These are phyloP conservation scores for Sherardia arvensis DNA, from an alignment of 257 asterid genomes.

Conservation along the genomic window DNA sequence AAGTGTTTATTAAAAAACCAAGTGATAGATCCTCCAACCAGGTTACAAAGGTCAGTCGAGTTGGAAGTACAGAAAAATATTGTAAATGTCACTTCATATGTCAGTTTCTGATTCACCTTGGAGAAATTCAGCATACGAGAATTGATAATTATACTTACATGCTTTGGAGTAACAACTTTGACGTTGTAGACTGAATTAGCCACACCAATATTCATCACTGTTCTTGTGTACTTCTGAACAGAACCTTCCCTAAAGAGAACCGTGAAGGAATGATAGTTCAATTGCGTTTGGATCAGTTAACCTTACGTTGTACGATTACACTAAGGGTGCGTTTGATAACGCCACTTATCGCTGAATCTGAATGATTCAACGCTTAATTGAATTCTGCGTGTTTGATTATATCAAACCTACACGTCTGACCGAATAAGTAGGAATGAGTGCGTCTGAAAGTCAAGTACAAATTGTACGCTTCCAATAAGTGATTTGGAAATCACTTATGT, in stretches of 20 bases:
- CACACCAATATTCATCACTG: slow-evolving; percentile 8
- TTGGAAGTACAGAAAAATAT: background rate
- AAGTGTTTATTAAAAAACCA: background rate
- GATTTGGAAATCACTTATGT: too few species aligned
- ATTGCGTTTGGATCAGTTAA: background rate
- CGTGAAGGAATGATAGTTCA: slow-evolving; percentile 12
- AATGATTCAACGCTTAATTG: too few species aligned
- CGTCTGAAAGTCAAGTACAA: too few species aligned
- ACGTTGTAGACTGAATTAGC: slow-evolving; percentile 1
- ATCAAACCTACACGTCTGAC: too few species aligned
- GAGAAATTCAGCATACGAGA: slow-evolving; percentile 4
- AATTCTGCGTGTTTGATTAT: too few species aligned
- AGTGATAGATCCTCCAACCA: background rate
- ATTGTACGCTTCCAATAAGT: too few species aligned
- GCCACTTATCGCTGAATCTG: too few species aligned
- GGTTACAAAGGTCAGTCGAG: background rate
- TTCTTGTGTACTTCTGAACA: slow-evolving; percentile 7
- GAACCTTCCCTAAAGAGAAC: background rate
- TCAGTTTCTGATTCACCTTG: slow-evolving; percentile 3
- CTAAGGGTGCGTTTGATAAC: too few species aligned
- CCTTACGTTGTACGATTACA: background rate
- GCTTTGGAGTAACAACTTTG: background rate
- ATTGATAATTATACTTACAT: background rate
- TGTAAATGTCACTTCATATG: background rate
- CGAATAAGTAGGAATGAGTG: too few species aligned